Base-by-base conservation (phyloP, 2,329 filamentous ascomycete genomes). In the Fusarium sp. region DNA sequence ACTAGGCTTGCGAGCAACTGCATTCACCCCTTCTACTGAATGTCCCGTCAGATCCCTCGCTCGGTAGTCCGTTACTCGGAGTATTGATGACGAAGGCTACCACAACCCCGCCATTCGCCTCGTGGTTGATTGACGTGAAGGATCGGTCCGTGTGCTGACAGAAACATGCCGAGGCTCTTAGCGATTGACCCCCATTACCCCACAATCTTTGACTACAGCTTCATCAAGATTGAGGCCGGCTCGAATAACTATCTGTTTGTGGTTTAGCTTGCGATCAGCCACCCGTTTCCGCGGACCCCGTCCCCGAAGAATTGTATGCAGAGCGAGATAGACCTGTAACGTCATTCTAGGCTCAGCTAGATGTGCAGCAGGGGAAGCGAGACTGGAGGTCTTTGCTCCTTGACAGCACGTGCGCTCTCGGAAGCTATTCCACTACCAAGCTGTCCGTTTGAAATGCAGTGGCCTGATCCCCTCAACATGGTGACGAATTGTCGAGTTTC, bases 241-340 rank as follows among this genome's bases (percentile, higher is more conserved):
- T 6, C 36, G 26, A 63, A 63, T 38, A 13, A 18, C 17, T n/a
- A 53, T 42, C 50, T 51, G 4, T 42, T 50, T 62, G 4, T 3
- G 50, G 66, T 69, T 62, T 69, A 69, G 66, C 50, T 69, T 69
- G 66, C 66, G 66, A 69, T 69, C 63, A 42, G 42, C 38, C 17
- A 49, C 24, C 40, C 31, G 5, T n/a, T 20, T 40, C 48, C 51
- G 58, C 60, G 36, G 28, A 34, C 20, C 36, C 46, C 52, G 34
- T 36, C 14, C 34, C 34, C 34, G 34, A 17, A 15, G 8, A 36
- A n/a, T 14, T 15, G 34, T 17, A 15, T 36, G 40, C 26, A 31
- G 18, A 11, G n/a, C 7, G 15, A 24, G 22, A 24, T 5, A 24
- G 22, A 24, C 22, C 18, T 4, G n/a, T 18, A 57, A 46, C 52